Evolutionary conservation across 2,329 filamentous ascomycete genomes (phyloP).

Genomic region (Neopestalotiopsis rosae): DNA sequence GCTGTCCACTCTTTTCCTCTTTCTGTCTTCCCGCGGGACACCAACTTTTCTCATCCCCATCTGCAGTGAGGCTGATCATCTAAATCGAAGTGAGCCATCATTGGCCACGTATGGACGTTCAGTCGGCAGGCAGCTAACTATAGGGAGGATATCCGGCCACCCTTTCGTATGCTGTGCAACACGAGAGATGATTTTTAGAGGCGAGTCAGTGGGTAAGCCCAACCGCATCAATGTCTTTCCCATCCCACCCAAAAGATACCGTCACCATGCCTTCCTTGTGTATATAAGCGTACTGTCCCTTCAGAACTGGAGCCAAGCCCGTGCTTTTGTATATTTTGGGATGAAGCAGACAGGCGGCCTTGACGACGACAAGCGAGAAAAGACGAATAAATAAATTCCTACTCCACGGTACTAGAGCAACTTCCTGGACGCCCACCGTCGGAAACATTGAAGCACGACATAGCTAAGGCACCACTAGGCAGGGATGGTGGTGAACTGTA

Average conservation of each 20-base stretch:
- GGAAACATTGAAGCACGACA: slow-evolving; percentile 1
- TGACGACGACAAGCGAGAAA: not conserved
- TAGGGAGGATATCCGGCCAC: not conserved
- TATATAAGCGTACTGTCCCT: not conserved
- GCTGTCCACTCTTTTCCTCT: not conserved
- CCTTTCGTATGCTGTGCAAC: not conserved
- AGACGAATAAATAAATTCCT: not conserved
- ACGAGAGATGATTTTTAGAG: not conserved
- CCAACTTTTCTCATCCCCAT: not conserved
- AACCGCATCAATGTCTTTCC: not conserved
- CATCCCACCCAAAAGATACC: not conserved
- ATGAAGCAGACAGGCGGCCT: not conserved
- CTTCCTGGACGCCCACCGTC: not conserved
- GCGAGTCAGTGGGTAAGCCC: not conserved
- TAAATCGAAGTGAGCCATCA: not conserved
- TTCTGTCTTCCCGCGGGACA: not conserved
- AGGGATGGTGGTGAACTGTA: not conserved
- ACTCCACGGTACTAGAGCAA: not conserved
- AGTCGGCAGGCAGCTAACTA: not conserved
- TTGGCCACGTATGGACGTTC: not conserved
- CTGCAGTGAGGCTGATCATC: slow-evolving; percentile 1
- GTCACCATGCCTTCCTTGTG: not conserved
- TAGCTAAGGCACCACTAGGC: not conserved
- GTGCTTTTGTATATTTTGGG: not conserved
- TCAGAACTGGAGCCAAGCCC: not conserved